These are phyloP conservation scores for Pleurotus citrinopileatus DNA, from an alignment of 768 basidiomycete species.

Conservation along the genomic window DNA sequence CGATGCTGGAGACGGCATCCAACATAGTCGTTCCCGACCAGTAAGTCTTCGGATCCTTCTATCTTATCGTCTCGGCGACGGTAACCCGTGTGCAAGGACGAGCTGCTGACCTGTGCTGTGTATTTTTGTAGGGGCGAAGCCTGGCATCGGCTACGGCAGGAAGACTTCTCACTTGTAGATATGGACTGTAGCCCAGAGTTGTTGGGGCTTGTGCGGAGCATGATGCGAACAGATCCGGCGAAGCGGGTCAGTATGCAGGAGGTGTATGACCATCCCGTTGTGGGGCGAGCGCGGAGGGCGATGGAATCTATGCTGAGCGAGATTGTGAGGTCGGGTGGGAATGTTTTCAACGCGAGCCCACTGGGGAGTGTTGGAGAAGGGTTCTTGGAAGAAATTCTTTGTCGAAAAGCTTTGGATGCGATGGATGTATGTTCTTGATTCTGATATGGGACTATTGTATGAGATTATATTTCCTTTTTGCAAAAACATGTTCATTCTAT, in stretches of 20 bases:
- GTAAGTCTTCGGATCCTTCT: slow-evolving; percentile 48
- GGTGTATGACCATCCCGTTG: slow-evolving; percentile 60
- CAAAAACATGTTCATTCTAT: slow-evolving; percentile 9
- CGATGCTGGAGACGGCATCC: slow-evolving; percentile 90
- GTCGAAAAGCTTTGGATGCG: slow-evolving; percentile 22
- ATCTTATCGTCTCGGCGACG: not conserved
- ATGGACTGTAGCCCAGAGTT: slow-evolving; percentile 64
- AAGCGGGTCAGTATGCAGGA: slow-evolving; percentile 53
- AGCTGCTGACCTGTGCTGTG: slow-evolving; percentile 25
- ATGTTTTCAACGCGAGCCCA: slow-evolving; percentile 55
- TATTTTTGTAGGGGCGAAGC: slow-evolving; percentile 69
- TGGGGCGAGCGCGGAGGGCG: slow-evolving; percentile 55
- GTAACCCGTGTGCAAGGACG: not conserved
- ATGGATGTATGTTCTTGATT: slow-evolving; percentile 40
- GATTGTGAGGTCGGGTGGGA: slow-evolving; percentile 29
- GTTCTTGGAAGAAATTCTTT: slow-evolving; percentile 67
- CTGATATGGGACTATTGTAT: slow-evolving; percentile 12
- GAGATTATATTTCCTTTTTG: not conserved
- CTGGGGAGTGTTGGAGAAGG: slow-evolving; percentile 56
- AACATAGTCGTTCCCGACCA: slow-evolving; percentile 98
- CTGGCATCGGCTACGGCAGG: slow-evolving; percentile 90
- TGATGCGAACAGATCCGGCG: slow-evolving; percentile 75
- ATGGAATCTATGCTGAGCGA: slow-evolving; percentile 55
- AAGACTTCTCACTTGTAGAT: slow-evolving; percentile 88
- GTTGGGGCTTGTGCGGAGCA: slow-evolving; percentile 61